Base-by-base conservation (phyloP, 2,329 filamentous ascomycete species). In the Botryotinia globosa region DNA sequence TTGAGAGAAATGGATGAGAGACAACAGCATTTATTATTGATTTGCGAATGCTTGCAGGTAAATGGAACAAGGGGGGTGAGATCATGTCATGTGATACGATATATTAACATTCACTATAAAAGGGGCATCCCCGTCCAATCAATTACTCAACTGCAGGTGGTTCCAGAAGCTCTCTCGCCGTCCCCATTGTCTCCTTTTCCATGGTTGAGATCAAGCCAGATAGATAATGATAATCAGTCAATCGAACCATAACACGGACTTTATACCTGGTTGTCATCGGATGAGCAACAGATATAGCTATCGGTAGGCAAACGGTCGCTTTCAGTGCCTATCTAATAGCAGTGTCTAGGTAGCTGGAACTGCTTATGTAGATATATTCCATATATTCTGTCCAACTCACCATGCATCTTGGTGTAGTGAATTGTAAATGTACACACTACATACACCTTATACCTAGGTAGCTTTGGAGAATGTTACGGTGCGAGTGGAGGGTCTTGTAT, bases 51-150 rank as follows among this genome's bases (percentile, higher is more conserved):
- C 8, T 37, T 37, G 7, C n/a, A 63, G 20, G 39, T 56, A 39
- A 37, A 37, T 29, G n/a, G 18, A 32, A 18, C 14, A 8, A 29
- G 51, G 29, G 10, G 1, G 1, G 14, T 10, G 29, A n/a, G 1
- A 16, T 18, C 6, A 54, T 7, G 18, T 39, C 65, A 68, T n/a
- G 65, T 68, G 65, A 68, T 32, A 42, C 56, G 65, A 68, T 32
- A 42, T 16, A 1, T 29, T 56, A 16, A 18, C 7, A 29, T 20
- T 16, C n/a, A 32, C 25, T 9, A 44, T 59, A 69, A 69, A 54
- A 56, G 66, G 67, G 67, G 48, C 54, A 61, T 69, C 54, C 67
- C 54, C 48, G 67, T 39, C 37, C 56, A 59, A 34, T 59, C 56
- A 32, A 59, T 34, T 9, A 20, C 34, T 59, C 56, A 59, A 20